Conservation (phyloP, 495 filamentous ascomycete species). For the Halenospora varia region DNA sequence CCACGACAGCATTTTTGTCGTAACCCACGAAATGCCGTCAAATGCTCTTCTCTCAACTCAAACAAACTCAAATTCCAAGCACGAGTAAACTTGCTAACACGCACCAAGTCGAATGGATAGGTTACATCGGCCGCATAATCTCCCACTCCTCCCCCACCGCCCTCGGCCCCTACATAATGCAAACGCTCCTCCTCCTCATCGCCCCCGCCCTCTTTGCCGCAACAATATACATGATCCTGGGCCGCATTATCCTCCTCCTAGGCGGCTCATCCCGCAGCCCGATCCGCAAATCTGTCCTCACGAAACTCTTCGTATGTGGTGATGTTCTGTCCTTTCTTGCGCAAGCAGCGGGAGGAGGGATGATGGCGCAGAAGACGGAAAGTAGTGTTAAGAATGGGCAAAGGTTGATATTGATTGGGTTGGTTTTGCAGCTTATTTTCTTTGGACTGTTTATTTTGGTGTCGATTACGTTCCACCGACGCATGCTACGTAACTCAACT, state of each 20-base stretch:
- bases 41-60: conserved; percentile 15
- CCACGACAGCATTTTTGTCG: no score
- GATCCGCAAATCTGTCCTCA: conserved; percentile 34
- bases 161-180: conserved; percentile 41
- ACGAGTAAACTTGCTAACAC: not conserved
- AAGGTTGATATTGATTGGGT: conserved; percentile 36
- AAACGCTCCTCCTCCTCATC: conserved; percentile 40
- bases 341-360: no score
- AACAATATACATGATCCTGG: conserved; percentile 50
- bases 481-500: conserved; percentile 19
- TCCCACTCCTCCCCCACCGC: conserved; percentile 29
- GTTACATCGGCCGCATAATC: conserved; percentile 37
- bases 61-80: not conserved
- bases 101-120: conserved; percentile 33
- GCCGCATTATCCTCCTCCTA: conserved; percentile 37
- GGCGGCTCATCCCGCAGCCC: conserved; percentile 37
- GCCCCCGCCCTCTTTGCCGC: conserved; percentile 49
- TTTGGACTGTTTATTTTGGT: conserved; percentile 43
- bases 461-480: conserved; percentile 32
- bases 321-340: no score
- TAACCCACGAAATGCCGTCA: no score
- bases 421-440: conserved; percentile 43
- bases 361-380: conserved; percentile 27
- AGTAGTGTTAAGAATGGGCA: conserved; percentile 30
- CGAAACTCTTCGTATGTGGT: conserved; percentile 44